phyloP scores from a whole-genome alignment of 2,329 filamentous ascomycete species.

The Pseudogymnoascus sp. region DNA sequence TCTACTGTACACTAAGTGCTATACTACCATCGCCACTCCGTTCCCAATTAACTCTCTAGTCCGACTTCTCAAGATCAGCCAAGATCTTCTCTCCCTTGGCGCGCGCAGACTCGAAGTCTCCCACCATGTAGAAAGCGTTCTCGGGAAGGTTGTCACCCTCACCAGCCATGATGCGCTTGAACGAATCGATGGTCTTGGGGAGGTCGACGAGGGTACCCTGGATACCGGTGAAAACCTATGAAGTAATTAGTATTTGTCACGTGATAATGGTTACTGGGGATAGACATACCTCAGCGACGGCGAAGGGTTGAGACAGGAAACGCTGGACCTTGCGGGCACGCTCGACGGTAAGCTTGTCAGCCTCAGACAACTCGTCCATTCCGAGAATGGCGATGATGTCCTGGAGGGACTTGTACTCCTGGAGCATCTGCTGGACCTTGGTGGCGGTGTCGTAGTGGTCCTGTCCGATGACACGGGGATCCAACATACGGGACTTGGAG shows the following conservation, averaged over 20 bases:
- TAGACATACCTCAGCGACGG: constrained; percentile 48
- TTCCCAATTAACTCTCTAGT: constrained; percentile 7
- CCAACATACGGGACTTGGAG: constrained; percentile 98
- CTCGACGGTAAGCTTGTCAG: constrained; percentile 99
- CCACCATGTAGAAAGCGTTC: constrained; percentile 90
- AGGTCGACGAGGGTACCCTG: constrained; percentile 95
- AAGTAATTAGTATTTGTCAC: not conserved
- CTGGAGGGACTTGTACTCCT: constrained; percentile 99
- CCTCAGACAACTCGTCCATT: constrained; percentile 99
- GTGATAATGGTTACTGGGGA: not conserved
- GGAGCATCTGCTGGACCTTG: constrained; percentile 96
- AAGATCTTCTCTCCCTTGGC: constrained; percentile 99
- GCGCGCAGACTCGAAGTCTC: constrained; percentile 84
- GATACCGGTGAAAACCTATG: constrained; percentile 72
- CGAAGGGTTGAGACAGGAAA: constrained; percentile 99
- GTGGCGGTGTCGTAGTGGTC: constrained; percentile 95
- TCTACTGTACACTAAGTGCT: constrained; percentile 8
- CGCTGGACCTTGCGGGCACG: constrained; percentile 99
- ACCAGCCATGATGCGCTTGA: constrained; percentile 88
- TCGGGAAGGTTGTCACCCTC: constrained; percentile 95
- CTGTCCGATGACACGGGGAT: constrained; percentile 95
- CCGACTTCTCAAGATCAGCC: constrained; percentile 70
- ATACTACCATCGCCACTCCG: constrained; percentile 7
- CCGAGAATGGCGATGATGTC: constrained; percentile 99
- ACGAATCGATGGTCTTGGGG: constrained; percentile 94